These are phyloP conservation scores for Pseudocohnilembus persalinus DNA, from an alignment of 169 alveolate species.

Conservation along the genomic window DNA sequence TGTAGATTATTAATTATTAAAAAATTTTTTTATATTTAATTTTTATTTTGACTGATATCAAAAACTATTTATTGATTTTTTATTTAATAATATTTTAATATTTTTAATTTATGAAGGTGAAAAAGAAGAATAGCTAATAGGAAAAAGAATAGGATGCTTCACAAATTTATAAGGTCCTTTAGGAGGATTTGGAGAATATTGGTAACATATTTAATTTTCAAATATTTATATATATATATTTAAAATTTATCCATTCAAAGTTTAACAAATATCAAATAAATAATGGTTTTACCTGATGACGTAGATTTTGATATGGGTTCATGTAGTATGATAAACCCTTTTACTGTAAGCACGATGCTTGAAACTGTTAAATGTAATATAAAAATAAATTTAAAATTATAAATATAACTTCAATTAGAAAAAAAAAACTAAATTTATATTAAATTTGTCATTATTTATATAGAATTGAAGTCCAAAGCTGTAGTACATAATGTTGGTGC, in stretches of 20 bases:
- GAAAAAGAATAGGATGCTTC: constrained; percentile 49
- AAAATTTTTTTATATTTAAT: too few species aligned
- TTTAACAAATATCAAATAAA: constrained; percentile 36
- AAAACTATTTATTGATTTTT: too few species aligned
- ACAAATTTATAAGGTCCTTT: not conserved
- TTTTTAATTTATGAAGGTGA: not conserved
- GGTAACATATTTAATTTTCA: not conserved
- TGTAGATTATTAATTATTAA: too few species aligned
- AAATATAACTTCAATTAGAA: too few species aligned
- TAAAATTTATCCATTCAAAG: not conserved
- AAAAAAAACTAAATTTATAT: too few species aligned
- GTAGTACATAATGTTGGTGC: constrained; percentile 74
- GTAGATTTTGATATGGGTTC: constrained; percentile 62
- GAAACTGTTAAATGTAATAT: constrained; percentile 35
- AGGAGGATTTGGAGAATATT: constrained; percentile 64
- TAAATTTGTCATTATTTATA: not conserved
- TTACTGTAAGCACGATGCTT: constrained; percentile 66
- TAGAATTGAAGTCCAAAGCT: constrained; percentile 48
- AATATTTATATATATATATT: too few species aligned
- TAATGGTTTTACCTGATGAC: constrained; percentile 43
- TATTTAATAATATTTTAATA: not conserved
- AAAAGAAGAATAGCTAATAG: constrained; percentile 10
- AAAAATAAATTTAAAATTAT: too few species aligned
- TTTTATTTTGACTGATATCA: too few species aligned
- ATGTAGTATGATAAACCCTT: constrained; percentile 64